Percentiles rank a stretch among this genome's conserved stretches.
These are phyloP conservation scores for Taphrina confusa DNA, from an alignment of 1,139 yeast species.

Conservation along the genomic window DNA sequence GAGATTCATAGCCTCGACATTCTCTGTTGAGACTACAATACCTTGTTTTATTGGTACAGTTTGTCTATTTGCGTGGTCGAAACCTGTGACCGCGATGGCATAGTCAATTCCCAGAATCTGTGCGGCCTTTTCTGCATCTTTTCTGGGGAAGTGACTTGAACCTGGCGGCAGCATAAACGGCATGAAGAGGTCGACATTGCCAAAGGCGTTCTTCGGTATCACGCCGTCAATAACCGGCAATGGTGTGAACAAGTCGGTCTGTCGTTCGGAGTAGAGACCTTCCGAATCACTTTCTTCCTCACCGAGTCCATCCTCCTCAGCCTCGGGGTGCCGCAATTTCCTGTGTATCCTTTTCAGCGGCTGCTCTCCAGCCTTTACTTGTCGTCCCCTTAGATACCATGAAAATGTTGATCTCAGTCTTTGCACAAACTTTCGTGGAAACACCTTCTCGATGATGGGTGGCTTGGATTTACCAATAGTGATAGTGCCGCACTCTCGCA, in stretches of 20 bases:
- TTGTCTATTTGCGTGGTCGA: constrained; percentile 58
- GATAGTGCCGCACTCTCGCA: constrained; percentile 69
- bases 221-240: constrained; percentile 53
- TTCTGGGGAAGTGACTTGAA: constrained; percentile 58
- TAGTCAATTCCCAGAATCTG: constrained; percentile 64
- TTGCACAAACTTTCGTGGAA: constrained; percentile 65
- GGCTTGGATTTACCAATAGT: constrained; percentile 45
- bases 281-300: constrained; percentile 55
- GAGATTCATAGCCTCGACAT: constrained; percentile 63
- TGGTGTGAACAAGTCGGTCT: constrained; percentile 70
- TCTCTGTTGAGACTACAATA: constrained; percentile 66
- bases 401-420: constrained; percentile 70
- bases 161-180: constrained; percentile 82
- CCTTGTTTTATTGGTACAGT: constrained; percentile 76
- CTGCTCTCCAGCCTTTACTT: constrained; percentile 65
- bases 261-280: constrained; percentile 71
- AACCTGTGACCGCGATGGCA: constrained; percentile 80
- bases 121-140: constrained; percentile 7
- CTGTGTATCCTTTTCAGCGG: constrained; percentile 56
- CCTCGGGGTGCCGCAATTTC: constrained; percentile 38
- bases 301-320: constrained; percentile 42
- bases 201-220: constrained; percentile 73
- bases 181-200: constrained; percentile 77
- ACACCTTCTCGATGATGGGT: constrained; percentile 52
- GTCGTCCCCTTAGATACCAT: constrained; percentile 83